These are phyloP conservation scores for Cladosporium sp. DNA, from an alignment of 2,329 filamentous ascomycete genomes.

Conservation along the genomic window DNA sequence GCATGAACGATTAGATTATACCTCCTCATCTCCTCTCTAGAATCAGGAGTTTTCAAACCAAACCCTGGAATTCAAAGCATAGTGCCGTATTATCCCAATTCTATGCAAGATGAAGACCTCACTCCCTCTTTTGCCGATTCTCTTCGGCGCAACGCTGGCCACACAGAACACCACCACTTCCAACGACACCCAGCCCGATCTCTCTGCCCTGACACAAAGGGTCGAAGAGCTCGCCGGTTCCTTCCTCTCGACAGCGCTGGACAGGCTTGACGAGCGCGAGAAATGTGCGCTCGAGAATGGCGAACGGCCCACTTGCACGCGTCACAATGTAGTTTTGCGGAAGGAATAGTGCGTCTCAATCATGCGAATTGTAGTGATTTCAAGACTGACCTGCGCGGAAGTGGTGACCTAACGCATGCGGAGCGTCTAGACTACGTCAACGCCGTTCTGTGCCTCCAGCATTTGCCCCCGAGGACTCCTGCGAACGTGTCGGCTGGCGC, in stretches of 20 bases:
- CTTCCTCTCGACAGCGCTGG: not conserved
- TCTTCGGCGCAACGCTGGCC: not conserved
- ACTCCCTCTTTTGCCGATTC: not conserved
- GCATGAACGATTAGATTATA: not conserved
- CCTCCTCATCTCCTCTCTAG: no score
- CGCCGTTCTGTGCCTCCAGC: slow-evolving; percentile 19
- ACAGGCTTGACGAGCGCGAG: not conserved
- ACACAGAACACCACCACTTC: not conserved
- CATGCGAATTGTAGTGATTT: no score
- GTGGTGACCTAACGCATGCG: not conserved
- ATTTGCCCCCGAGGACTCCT: slow-evolving; percentile 2
- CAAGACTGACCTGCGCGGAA: not conserved
- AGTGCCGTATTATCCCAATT: no score
- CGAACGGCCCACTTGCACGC: not conserved
- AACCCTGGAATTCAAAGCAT: no score
- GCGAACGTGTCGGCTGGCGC: slow-evolving; percentile 2
- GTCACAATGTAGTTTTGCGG: not conserved
- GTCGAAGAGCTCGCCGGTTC: not conserved
- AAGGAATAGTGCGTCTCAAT: slow-evolving; percentile 1
- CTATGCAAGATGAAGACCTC: not conserved
- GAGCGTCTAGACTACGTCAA: slow-evolving; percentile 15
- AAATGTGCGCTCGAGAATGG: not conserved
- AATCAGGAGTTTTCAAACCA: no score
- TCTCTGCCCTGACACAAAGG: not conserved
- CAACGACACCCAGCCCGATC: not conserved